Evolutionary conservation across 2,329 filamentous ascomycete genomes (phyloP), one percentile per base, ranked within the genome.

Genomic region (Penicillium sp.): DNA sequence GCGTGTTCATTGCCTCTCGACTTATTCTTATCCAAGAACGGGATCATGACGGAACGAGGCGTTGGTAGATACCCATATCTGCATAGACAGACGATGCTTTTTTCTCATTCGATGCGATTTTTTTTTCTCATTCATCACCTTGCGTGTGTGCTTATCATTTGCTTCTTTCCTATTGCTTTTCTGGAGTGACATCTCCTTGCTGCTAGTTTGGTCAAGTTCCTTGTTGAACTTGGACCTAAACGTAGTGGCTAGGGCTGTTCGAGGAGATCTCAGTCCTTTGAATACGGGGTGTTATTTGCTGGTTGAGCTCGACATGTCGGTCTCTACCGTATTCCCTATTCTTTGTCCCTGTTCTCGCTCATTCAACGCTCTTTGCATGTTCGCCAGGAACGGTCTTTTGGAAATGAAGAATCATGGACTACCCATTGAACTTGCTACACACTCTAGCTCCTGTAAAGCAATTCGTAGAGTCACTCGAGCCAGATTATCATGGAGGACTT

Each of bases 21-120:
- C 64, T 66, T 70, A 62, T 66, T 61, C 50, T 62, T 60, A 60
- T 51, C 64, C 57, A 67, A 50, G 69, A 64, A 72, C 63, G 66
- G 72, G 72, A 73, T 71, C 68, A 76, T 69, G 72, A 74, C 60
- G 74, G 75, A 72, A 75, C 70, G 71, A 74, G 74, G 74, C 73
- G 73, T 77, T 76, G 72, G 70, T 73, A 77, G 73, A 77, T 77
- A 77, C 75, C 75, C 75, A 73, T 70, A 69, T 70, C 67, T 69
- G 67, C 69, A 71, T 71, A 70, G 69, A 63, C 65, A 66, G 66
- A 66, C 63, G 61, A 69, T 69, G 55, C 62, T 68, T 64, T 65
- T 63, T 63, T 63, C 62, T 67, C 63, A 53, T 35, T 39, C 50
- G 27, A 40, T 39, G 22, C 19, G 18, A 50, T 66, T 55, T 65